Evolutionary conservation across 2,329 filamentous ascomycete genomes (phyloP), one percentile per base, ranked within the genome.

Genomic region (Stachybotrys chlorohalonatus): DNA sequence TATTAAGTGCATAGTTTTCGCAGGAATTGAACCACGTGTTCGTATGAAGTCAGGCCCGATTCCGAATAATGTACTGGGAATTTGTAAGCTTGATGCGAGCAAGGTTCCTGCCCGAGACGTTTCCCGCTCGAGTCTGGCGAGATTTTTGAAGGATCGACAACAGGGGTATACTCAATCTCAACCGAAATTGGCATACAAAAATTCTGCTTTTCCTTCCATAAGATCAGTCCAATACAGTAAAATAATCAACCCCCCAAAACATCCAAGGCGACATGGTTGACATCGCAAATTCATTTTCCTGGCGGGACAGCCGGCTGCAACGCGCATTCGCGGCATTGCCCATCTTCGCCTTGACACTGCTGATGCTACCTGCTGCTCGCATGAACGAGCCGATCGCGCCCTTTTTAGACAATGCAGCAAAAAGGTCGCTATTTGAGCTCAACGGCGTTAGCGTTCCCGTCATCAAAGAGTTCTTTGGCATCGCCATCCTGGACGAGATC

Each of bases 331-430:
- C 56, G 24, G 62, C 57, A 4, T 39, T 62, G 0, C 63, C 64
- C 1, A 58, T 66, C 11, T 54, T 66, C 9, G 52, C 50, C 7
- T 16, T 63, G 2, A 31, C 60, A 1, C 53, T 53, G 2, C 11
- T 66, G 2, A 66, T 64, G 63, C 31, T 51, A 7, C 53, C 55
- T 31, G 60, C 57, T 6, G 59, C 63, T n/a, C 31, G 47, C 6
- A 60, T 66, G 56, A 58, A 51, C 11, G 50, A 57, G n/a, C 58
- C 62, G 1, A 56, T 65, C 30, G 58, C 49, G 1, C 56, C 55
- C 1, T 2, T 54, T 0, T 30, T 63, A 1, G 53, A 59, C 6
- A 16, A 51, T 3, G 56, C 60, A 1, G 31, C 60, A 1, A 47
- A 57, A 24, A 53, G 17, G 30, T 24, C 11, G 11, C 13, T 53